These are phyloP conservation scores for Iberis pinnata DNA, from an alignment of 345 rosid species.

Conservation along the genomic window DNA sequence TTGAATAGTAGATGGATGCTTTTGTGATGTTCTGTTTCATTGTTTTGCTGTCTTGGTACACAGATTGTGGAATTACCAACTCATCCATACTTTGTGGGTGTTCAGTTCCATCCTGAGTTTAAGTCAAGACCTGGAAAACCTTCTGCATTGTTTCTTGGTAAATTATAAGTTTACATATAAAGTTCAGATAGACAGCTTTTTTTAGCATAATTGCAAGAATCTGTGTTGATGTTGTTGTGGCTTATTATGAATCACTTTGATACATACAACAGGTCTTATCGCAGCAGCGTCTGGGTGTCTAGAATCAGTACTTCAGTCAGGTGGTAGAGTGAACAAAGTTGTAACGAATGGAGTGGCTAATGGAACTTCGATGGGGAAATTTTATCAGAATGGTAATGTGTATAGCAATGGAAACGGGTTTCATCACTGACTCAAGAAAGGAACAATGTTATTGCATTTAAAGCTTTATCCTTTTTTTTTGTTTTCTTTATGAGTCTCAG, in stretches of 20 bases:
- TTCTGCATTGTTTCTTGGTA: constrained; percentile 71
- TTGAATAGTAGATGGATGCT: background rate
- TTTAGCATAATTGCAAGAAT: background rate
- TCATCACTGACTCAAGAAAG: constrained; percentile 29
- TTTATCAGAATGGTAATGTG: constrained; percentile 43
- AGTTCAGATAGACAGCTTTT: background rate
- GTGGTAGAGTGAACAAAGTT: constrained; percentile 28
- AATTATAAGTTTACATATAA: background rate
- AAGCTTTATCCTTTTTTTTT: too few relatives aligned
- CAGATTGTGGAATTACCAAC: constrained; percentile 47
- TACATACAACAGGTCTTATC: constrained; percentile 46
- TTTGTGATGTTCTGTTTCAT: constrained; percentile 6
- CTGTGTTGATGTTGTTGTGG: background rate
- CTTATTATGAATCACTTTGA: background rate
- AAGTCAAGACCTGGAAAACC: constrained; percentile 91
- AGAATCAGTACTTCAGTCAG: constrained; percentile 36
- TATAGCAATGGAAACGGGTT: constrained; percentile 53
- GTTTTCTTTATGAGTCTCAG: too few relatives aligned
- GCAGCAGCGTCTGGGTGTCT: constrained; percentile 56
- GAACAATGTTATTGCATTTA: constrained; percentile 2
- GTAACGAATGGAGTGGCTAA: constrained; percentile 37
- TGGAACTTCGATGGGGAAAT: constrained; percentile 31
- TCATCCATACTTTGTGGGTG: constrained; percentile 59
- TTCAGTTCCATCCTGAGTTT: constrained; percentile 89
- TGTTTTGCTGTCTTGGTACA: background rate